Percentiles rank a stretch among this genome's conserved stretches.
phyloP scores from a whole-genome alignment of 768 basidiomycete species.

The Amylocystis lapponica region DNA sequence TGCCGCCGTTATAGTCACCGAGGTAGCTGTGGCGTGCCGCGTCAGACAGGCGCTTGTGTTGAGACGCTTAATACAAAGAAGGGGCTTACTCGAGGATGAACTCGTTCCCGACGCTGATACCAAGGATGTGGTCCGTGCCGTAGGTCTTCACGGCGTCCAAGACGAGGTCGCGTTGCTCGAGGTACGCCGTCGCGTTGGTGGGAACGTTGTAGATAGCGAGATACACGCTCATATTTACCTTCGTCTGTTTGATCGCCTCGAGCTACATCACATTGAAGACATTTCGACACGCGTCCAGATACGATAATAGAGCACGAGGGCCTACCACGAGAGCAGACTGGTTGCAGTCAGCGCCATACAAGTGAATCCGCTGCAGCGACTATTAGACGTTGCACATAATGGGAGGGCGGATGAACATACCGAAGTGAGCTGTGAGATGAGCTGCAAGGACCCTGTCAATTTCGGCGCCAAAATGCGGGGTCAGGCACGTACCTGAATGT shows the following conservation, averaged over 20 bases:
- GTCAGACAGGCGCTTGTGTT: neutral
- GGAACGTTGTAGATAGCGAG: constrained; percentile 64
- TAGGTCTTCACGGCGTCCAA: constrained; percentile 66
- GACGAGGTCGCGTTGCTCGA: constrained; percentile 65
- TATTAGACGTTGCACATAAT: neutral
- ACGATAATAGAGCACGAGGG: constrained; percentile 17
- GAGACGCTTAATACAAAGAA: neutral
- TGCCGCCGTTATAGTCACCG: constrained; percentile 37
- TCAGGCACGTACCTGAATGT: constrained; percentile 54
- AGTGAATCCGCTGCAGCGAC: constrained; percentile 49
- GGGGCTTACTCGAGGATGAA: constrained; percentile 67
- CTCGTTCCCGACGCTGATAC: constrained; percentile 91
- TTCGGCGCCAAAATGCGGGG: too few relatives aligned
- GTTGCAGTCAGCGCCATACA: constrained; percentile 88
- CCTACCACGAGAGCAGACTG: constrained; percentile 65
- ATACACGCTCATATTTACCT: constrained; percentile 79
- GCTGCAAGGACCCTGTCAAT: constrained; percentile 30
- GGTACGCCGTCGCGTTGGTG: constrained; percentile 67
- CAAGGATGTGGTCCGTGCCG: constrained; percentile 68
- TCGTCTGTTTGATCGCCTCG: constrained; percentile 86
- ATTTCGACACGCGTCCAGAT: neutral
- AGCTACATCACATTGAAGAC: constrained; percentile 36
- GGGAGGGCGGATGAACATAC: constrained; percentile 14
- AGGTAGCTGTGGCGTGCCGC: constrained; percentile 43
- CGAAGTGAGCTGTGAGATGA: constrained; percentile 82